Percentiles rank a stretch among this genome's conserved stretches.
Conservation (phyloP, 2,329 filamentous ascomycete species). For the Pyricularia pennisetigena region DNA sequence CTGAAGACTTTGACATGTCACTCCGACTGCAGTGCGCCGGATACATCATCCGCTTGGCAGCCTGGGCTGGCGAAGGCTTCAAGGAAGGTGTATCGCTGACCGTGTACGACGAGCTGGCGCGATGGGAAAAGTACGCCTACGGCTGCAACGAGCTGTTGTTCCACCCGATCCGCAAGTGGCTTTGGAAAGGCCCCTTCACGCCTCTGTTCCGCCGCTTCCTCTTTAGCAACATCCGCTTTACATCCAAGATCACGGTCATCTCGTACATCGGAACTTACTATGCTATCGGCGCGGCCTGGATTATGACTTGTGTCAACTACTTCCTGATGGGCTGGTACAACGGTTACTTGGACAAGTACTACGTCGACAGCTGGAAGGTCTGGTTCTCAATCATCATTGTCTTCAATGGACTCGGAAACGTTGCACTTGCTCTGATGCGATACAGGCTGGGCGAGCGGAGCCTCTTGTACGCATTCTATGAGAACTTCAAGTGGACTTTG, state of each 20-base stretch:
- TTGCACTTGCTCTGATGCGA: slow-evolving; percentile 62
- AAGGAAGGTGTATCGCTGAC: slow-evolving; percentile 78
- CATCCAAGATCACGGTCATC: slow-evolving; percentile 66
- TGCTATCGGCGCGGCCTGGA: slow-evolving; percentile 66
- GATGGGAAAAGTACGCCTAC: slow-evolving; percentile 83
- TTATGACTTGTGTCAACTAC: slow-evolving; percentile 65
- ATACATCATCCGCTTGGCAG: slow-evolving; percentile 63
- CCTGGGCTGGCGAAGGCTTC: slow-evolving; percentile 68
- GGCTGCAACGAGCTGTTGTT: slow-evolving; percentile 78
- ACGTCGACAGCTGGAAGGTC: slow-evolving; percentile 68
- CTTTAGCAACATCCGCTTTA: slow-evolving; percentile 62
- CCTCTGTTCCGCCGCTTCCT: slow-evolving; percentile 68
- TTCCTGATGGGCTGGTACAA: slow-evolving; percentile 70
- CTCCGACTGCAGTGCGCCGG: slow-evolving; percentile 63
- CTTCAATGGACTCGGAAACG: slow-evolving; percentile 66
- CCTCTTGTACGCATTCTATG: slow-evolving; percentile 45
- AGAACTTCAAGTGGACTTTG: slow-evolving; percentile 66
- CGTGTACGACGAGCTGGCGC: slow-evolving; percentile 73
- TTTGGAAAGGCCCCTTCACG: slow-evolving; percentile 65
- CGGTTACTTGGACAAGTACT: slow-evolving; percentile 70
- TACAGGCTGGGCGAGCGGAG: slow-evolving; percentile 58
- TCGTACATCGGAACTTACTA: slow-evolving; percentile 77
- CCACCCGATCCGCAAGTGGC: slow-evolving; percentile 66
- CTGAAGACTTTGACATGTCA: slow-evolving; percentile 76
- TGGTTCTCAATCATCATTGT: slow-evolving; percentile 75